These are phyloP conservation scores for Eucalyptus paniculata DNA, from an alignment of 345 rosid genomes.

Conservation along the genomic window DNA sequence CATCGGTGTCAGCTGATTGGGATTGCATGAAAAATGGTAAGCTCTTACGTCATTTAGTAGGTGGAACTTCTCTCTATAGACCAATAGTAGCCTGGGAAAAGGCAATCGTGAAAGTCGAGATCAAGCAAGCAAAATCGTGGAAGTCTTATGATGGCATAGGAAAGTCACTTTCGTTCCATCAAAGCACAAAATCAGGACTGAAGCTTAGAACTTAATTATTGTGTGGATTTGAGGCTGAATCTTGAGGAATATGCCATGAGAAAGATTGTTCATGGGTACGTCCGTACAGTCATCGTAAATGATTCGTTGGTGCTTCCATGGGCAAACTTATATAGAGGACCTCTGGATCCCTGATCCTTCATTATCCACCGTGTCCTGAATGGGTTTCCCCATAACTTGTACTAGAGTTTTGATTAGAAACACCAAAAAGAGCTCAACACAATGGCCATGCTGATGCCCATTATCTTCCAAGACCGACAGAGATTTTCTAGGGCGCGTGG, in stretches of 20 bases:
- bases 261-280: too few relatives aligned
- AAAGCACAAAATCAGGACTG: background rate
- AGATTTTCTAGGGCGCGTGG: background rate
- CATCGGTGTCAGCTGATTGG: background rate
- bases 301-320: background rate
- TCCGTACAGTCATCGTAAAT: too few relatives aligned
- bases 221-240: background rate
- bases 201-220: background rate
- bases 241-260: background rate
- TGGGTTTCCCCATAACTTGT: background rate
- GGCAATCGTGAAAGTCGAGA: background rate
- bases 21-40: background rate
- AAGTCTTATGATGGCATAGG: background rate
- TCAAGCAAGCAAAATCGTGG: background rate
- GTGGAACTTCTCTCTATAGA: background rate
- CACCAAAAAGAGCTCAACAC: background rate
- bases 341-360: background rate
- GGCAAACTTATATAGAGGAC: background rate
- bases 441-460: background rate
- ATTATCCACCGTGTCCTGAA: background rate
- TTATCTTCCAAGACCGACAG: background rate
- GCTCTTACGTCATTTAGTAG: background rate
- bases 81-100: background rate
- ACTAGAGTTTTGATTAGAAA: background rate
- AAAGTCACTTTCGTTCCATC: background rate